phyloP scores from a whole-genome alignment of 139 green algal genomes.

The Spirogloea muscicola region DNA sequence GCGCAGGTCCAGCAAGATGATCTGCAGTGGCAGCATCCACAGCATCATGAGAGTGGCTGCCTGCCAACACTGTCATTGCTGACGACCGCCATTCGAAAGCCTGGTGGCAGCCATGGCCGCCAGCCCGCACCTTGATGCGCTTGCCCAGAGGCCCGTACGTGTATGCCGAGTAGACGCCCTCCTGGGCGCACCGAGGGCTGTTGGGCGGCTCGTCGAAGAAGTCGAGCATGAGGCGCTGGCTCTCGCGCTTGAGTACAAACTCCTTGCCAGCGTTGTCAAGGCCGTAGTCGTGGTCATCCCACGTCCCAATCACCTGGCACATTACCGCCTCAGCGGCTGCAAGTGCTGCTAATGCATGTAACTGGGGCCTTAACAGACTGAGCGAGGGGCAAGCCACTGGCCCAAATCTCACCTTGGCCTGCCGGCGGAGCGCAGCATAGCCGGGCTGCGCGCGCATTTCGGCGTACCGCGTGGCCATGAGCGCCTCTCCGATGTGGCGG shows the following conservation, averaged over 20 bases:
- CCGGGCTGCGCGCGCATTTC: neutral
- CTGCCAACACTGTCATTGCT: neutral
- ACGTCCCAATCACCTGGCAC: constrained; percentile 45
- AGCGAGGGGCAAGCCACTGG: too few relatives aligned
- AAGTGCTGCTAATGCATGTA: too few relatives aligned
- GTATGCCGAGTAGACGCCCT: constrained; percentile 48
- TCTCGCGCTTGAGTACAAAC: constrained; percentile 35
- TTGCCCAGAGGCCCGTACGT: constrained; percentile 43
- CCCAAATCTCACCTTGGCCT: constrained; percentile 4
- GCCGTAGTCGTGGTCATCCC: constrained; percentile 56
- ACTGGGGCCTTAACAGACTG: too few relatives aligned
- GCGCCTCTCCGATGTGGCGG: neutral
- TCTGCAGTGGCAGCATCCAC: neutral
- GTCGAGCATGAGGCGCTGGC: constrained; percentile 49
- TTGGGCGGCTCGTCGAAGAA: constrained; percentile 50
- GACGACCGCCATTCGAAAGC: neutral
- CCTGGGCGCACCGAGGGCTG: constrained; percentile 31
- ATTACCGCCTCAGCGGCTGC: neutral
- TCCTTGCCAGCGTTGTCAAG: constrained; percentile 49
- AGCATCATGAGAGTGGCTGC: neutral
- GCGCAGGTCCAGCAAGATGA: constrained; percentile 45
- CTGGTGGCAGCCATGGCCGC: too few relatives aligned
- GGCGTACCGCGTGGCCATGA: constrained; percentile 8
- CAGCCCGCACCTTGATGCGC: constrained; percentile 42
- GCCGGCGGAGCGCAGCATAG: neutral